These are phyloP conservation scores for Pichia sp. DNA, from an alignment of 1,139 yeast species.

Conservation along the genomic window DNA sequence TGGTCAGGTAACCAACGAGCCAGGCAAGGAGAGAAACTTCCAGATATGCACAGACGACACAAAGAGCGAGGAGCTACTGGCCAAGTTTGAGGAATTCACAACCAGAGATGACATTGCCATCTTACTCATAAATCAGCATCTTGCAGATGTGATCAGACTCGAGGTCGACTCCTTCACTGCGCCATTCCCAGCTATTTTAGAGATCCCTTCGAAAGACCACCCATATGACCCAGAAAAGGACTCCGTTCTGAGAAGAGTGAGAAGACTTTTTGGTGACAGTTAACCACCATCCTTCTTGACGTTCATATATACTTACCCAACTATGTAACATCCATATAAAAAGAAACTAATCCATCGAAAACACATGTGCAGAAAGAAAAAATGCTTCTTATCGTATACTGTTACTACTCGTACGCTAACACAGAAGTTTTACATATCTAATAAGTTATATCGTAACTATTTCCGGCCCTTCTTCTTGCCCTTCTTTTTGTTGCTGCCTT, in stretches of 20 bases:
- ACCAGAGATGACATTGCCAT: slow-evolving; percentile 89
- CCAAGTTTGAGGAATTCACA: slow-evolving; percentile 73
- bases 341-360: background rate
- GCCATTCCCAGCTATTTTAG: slow-evolving; percentile 95
- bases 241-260: slow-evolving; percentile 86
- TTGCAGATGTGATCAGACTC: slow-evolving; percentile 85
- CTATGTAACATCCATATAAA: background rate
- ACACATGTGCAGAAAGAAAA: background rate
- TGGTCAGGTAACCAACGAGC: slow-evolving; percentile 68
- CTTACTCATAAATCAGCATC: slow-evolving; percentile 85
- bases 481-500: slow-evolving; percentile 24
- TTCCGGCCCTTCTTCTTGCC: slow-evolving; percentile 24
- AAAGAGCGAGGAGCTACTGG: slow-evolving; percentile 66
- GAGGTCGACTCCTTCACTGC: slow-evolving; percentile 78
- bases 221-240: slow-evolving; percentile 99
- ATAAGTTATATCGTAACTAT: slow-evolving; percentile 1
- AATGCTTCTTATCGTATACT: background rate
- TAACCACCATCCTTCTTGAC: background rate
- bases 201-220: slow-evolving; percentile 97
- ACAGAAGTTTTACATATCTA: background rate
- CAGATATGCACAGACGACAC: slow-evolving; percentile 80
- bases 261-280: slow-evolving; percentile 83
- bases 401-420: background rate
- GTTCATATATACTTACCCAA: background rate
- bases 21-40: slow-evolving; percentile 74